Evolutionary conservation across 140 eudicot species (phyloP).

Genomic region (Oenanthe javanica): DNA sequence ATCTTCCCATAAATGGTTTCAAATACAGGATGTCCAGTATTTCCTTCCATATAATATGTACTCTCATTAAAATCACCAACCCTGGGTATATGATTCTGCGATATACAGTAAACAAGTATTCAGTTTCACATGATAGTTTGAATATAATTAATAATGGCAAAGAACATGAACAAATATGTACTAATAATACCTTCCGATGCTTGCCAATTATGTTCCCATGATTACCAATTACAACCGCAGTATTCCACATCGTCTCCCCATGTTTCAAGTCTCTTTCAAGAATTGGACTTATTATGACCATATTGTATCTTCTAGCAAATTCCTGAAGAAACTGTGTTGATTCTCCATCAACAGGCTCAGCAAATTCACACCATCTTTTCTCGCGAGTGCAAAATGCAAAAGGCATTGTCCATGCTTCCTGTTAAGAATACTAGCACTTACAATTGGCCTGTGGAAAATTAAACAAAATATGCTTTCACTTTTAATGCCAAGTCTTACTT

Average conservation of each 20-base stretch:
- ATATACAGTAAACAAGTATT: slow-evolving; percentile 9
- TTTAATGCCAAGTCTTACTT: slow-evolving; percentile 39
- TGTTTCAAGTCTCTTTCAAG: slow-evolving; percentile 85
- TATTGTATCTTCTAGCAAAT: slow-evolving; percentile 77
- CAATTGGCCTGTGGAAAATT: background rate
- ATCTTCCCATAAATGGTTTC: slow-evolving; percentile 89
- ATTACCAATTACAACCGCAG: slow-evolving; percentile 85
- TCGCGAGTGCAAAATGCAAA: slow-evolving; percentile 98
- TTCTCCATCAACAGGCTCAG: slow-evolving; percentile 90
- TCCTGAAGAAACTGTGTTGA: slow-evolving; percentile 79
- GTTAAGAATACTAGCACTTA: slow-evolving; percentile 3
- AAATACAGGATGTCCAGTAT: slow-evolving; percentile 97
- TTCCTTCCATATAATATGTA: slow-evolving; percentile 97
- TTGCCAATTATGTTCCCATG: slow-evolving; percentile 90
- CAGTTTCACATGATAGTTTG: background rate
- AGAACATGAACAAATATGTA: slow-evolving; percentile 1
- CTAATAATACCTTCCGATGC: slow-evolving; percentile 69
- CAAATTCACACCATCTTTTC: slow-evolving; percentile 98
- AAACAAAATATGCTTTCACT: background rate
- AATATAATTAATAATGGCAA: background rate
- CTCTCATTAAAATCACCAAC: slow-evolving; percentile 98
- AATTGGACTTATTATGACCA: slow-evolving; percentile 87
- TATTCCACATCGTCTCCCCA: slow-evolving; percentile 95
- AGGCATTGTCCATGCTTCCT: slow-evolving; percentile 99
- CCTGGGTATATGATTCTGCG: slow-evolving; percentile 94